phyloP scores from a whole-genome alignment of 495 filamentous ascomycete species.

The Hypoxylon perforatum region DNA sequence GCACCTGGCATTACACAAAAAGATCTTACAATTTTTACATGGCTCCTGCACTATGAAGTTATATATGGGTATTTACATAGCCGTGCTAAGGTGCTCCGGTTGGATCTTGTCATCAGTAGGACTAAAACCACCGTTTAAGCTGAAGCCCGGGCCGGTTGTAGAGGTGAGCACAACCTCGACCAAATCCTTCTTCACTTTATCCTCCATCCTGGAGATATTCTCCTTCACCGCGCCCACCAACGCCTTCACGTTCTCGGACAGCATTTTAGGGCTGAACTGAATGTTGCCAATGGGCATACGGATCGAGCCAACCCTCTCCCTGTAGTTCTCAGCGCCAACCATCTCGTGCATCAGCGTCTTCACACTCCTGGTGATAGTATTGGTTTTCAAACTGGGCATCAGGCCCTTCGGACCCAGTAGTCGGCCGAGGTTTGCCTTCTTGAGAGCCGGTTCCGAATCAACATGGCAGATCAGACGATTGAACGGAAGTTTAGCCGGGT shows the following conservation, averaged over 20 bases:
- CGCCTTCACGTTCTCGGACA: constrained; percentile 84
- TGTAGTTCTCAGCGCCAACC: constrained; percentile 85
- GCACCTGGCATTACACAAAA: constrained; percentile 23
- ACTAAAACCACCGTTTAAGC: constrained; percentile 80
- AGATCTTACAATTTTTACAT: constrained; percentile 66
- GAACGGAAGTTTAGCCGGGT: constrained; percentile 72
- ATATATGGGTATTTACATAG: constrained; percentile 58
- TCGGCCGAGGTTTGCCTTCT: constrained; percentile 79
- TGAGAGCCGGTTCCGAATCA: constrained; percentile 75
- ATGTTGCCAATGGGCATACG: constrained; percentile 90
- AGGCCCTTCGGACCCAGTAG: constrained; percentile 88
- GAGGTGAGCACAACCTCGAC: constrained; percentile 96
- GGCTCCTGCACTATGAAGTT: constrained; percentile 45
- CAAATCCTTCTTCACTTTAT: constrained; percentile 80
- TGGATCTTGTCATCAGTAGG: constrained; percentile 64
- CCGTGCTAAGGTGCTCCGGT: constrained; percentile 63
- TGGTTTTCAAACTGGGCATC: constrained; percentile 90
- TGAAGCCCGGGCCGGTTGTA: constrained; percentile 86
- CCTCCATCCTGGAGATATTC: constrained; percentile 75
- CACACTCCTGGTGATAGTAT: constrained; percentile 86
- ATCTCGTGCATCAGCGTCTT: constrained; percentile 75
- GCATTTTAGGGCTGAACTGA: constrained; percentile 85
- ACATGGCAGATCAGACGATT: constrained; percentile 89
- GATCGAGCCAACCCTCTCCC: constrained; percentile 85
- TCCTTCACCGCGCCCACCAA: constrained; percentile 82